Evolutionary conservation across 2,329 filamentous ascomycete species (phyloP).

Genomic region (Aspergillus novoparasiticus): DNA sequence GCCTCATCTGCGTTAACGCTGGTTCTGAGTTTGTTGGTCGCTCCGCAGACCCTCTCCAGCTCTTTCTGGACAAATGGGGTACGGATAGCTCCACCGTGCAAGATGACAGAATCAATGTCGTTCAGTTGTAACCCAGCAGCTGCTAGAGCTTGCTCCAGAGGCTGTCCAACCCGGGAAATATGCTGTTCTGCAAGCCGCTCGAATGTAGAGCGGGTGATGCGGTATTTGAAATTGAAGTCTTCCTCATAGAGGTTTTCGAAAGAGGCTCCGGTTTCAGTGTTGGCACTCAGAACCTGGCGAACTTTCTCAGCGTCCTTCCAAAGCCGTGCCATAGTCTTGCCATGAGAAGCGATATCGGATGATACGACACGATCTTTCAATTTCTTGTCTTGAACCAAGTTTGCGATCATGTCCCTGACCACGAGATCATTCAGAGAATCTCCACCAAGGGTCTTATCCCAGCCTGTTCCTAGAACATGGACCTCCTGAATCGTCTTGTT

Average conservation of each 20-base stretch:
- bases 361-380: conserved; percentile 41
- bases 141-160: conserved; percentile 73
- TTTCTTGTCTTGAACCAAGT: conserved; percentile 72
- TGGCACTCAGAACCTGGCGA: conserved; percentile 90
- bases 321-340: conserved; percentile 85
- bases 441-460: conserved; percentile 87
- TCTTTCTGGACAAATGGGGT: conserved; percentile 93
- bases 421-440: conserved; percentile 87
- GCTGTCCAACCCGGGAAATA: conserved; percentile 66
- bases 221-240: conserved; percentile 91
- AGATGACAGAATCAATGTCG: conserved; percentile 86
- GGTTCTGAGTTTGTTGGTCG: conserved; percentile 76
- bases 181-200: conserved; percentile 74
- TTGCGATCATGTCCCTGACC: conserved; percentile 80
- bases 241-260: conserved; percentile 86
- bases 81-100: conserved; percentile 86
- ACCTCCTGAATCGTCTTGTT: conserved; percentile 98
- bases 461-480: conserved; percentile 81
- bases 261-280: conserved; percentile 74
- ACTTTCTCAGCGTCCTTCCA: conserved; percentile 87
- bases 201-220: conserved; percentile 76
- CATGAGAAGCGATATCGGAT: conserved; percentile 65
- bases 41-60: conserved; percentile 74
- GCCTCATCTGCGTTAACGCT: conserved; percentile 98
- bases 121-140: conserved; percentile 70